Conservation (phyloP, 73 alveolate species). For the Paramecium primaurelia region DNA sequence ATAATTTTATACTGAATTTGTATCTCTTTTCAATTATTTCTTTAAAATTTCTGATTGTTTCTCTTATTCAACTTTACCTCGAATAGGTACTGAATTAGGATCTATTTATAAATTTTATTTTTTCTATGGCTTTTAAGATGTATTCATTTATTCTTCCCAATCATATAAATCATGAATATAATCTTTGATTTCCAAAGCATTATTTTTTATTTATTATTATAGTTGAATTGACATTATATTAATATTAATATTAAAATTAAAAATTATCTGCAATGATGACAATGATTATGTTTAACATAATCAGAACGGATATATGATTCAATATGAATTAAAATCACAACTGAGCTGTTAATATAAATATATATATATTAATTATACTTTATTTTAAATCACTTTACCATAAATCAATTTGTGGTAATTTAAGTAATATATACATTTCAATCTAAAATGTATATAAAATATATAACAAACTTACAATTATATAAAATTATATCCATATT, state of each 20-base stretch:
- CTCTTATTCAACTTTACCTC: slow-evolving; percentile 29
- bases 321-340: background rate
- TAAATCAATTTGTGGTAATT: background rate
- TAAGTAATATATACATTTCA: too few species aligned
- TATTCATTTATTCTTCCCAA: slow-evolving; percentile 25
- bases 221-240: slow-evolving; percentile 23
- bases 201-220: slow-evolving; percentile 33
- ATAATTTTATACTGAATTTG: slow-evolving; percentile 37
- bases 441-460: too few species aligned
- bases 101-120: background rate
- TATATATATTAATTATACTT: background rate
- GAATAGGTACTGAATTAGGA: background rate
- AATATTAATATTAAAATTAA: background rate
- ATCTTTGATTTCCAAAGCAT: slow-evolving; percentile 46
- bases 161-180: slow-evolving; percentile 53
- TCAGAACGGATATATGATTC: slow-evolving; percentile 14
- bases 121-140: background rate
- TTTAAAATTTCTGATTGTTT: background rate
- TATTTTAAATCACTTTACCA: too few species aligned
- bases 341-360: background rate
- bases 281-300: background rate
- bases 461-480: too few species aligned
- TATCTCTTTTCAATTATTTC: background rate
- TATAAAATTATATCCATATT: too few species aligned
- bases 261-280: background rate